Evolutionary conservation across 83 land plant species (phyloP), one percentile per base, ranked within the genome.

Genomic region (Picea abies): DNA sequence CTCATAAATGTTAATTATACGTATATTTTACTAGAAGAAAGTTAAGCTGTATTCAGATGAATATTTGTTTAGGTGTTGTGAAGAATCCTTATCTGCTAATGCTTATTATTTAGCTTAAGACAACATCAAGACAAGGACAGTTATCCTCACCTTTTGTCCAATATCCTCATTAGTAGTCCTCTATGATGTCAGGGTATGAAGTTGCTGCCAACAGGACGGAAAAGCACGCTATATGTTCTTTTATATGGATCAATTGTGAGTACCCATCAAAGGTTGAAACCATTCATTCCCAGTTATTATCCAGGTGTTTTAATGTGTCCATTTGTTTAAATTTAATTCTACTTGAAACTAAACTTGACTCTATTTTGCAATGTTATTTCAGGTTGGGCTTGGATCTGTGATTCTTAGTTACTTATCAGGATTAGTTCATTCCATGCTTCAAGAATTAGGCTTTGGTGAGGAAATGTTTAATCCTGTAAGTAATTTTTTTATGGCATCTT

Each of bases 171-270:
- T 52, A 52, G 56, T 9, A 10, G 56, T 52, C 56, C 14, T 52
- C 56, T 52, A 12, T 52, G 56, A 52, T 52, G 56, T 41, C 86
- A 97, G 99, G 98, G 95, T n/a, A 97, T 95, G 99, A 95, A 90
- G 90, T 88, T 97, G 80, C 91, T 95, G 52, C 99, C 98, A 63
- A 94, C 98, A 44, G 99, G 99, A 15, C 88, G 94, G 64, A 95
- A 88, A 89, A 94, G 90, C 81, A 86, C 98, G 20, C 81, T 95
- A 62, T 93, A 89, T 19, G 82, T 95, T 72, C 49, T 95, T 76
- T 26, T 95, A 49, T 95, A 92, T 83, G 94, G 98, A 61, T 95
- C 92, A 60, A 10, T 88, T 86, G 99, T 97, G 71, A 79, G 98
- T 58, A 78, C 56, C 26, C 25, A n/a, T 37, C 56, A 63, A 65